Base-by-base conservation (phyloP, 2,329 filamentous ascomycete genomes). In the Dryadomyces quercivorus region DNA sequence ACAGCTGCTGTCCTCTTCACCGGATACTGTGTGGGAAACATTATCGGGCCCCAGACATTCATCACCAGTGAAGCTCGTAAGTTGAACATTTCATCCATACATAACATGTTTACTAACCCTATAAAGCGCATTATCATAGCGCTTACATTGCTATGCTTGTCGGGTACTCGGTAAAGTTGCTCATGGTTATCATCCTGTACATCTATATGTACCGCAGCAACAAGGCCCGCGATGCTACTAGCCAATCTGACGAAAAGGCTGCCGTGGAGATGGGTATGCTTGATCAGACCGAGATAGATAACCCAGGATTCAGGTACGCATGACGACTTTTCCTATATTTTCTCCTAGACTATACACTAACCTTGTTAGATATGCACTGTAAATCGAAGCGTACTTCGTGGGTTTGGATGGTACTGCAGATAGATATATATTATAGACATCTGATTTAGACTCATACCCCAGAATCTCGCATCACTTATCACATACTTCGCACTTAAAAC, bases 141-240 rank as follows among this genome's bases (percentile, higher is more conserved):
- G 73, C 73, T 2, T 75, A 75, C 57, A 67, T 75, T 43, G 75
- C 75, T n/a, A 81, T 81, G 70, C 65, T 81, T 21, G 70, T 77
- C 45, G 77, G 77, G 0, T 81, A 81, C 58, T 66, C 68, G 3
- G 68, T 80, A 10, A 80, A 81, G 63, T 64, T 79, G 0, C 53
- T 66, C 2, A 69, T 72, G 57, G 75, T 81, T 0, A 60, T 74
- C 0, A 65, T 76, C 0, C 61, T 82, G 2, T 80, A 78, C 57
- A 57, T 74, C 1, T 81, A 80, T 59, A 81, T 81, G 77, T 77
- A 68, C 60, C 61, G 65, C 2, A 70, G 70, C 15, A 82, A 81
- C 63, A 77, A 75, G 63, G 72, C 71, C 56, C 66, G 78, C 22
- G 78, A 82, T 62, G 63, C 70, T 0, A 72, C 74, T 46, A 72